These are phyloP conservation scores for Macroventuria anomochaeta DNA, from an alignment of 2,329 filamentous ascomycete species.

Conservation along the genomic window DNA sequence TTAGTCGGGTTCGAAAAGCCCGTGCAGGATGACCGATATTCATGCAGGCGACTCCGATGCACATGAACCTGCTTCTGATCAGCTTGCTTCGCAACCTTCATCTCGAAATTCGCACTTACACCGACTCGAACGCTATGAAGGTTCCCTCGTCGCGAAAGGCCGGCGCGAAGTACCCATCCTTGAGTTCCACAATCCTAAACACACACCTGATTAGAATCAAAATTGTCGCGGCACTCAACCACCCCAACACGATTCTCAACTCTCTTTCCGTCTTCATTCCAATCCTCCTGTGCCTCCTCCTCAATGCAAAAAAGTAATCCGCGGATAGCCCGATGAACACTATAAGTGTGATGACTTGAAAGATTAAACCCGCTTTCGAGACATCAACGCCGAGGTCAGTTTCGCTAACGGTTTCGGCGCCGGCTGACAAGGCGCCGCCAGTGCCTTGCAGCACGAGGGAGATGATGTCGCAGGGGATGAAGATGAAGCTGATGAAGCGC, in stretches of 20 bases:
- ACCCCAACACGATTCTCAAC: background rate
- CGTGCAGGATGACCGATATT: slow-evolving; percentile 8
- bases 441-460: slow-evolving; percentile 18
- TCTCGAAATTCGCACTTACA: slow-evolving; percentile 1
- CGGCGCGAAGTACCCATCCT: slow-evolving; percentile 17
- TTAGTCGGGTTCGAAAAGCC: background rate
- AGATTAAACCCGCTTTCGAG: slow-evolving; percentile 12
- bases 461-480: slow-evolving; percentile 19
- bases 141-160: slow-evolving; percentile 7
- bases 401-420: background rate
- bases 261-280: background rate
- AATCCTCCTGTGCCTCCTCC: background rate
- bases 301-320: slow-evolving; percentile 1
- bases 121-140: slow-evolving; percentile 18
- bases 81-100: background rate
- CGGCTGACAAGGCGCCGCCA: slow-evolving; percentile 17
- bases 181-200: slow-evolving; percentile 17
- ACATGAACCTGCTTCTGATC: background rate
- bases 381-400: slow-evolving; percentile 8
- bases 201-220: slow-evolving; percentile 13
- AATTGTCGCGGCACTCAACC: background rate
- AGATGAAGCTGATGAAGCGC: slow-evolving; percentile 10
- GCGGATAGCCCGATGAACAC: slow-evolving; percentile 1
- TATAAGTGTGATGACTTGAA: slow-evolving; percentile 8
- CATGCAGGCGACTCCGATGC: slow-evolving; percentile 4